phyloP scores from a whole-genome alignment of 2,329 filamentous ascomycete species.

The Fusarium sp. region DNA sequence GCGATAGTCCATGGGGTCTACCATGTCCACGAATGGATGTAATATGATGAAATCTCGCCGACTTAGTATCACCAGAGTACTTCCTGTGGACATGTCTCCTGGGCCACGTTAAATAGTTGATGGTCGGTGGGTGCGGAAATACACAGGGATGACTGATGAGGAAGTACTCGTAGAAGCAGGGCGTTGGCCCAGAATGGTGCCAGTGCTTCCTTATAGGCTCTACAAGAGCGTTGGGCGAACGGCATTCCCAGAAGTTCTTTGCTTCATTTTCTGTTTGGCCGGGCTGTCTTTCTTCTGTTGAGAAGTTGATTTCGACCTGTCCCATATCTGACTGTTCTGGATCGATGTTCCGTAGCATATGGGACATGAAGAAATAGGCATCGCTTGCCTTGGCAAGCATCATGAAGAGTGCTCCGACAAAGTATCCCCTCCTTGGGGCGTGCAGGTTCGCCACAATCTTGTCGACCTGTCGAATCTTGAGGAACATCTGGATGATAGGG shows the following conservation, averaged over 20 bases:
- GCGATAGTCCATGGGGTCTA: too few species aligned
- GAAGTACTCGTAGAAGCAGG: conserved; percentile 34
- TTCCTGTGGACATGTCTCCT: neutral
- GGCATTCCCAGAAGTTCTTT: conserved; percentile 35
- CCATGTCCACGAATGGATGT: accelerated
- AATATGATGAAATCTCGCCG: too few species aligned
- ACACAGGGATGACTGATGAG: neutral
- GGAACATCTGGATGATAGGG: neutral
- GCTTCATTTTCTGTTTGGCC: conserved; percentile 14
- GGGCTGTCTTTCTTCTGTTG: conserved; percentile 4
- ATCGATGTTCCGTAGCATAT: neutral
- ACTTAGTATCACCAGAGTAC: too few species aligned
- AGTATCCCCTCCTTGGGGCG: conserved; percentile 20
- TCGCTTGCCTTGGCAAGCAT: conserved; percentile 29
- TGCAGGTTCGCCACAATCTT: neutral
- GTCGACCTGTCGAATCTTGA: neutral
- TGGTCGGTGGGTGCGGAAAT: neutral
- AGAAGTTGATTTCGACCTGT: conserved; percentile 9
- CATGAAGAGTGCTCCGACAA: conserved; percentile 17
- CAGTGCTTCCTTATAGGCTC: conserved; percentile 1
- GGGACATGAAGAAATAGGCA: neutral
- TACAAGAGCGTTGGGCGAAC: neutral
- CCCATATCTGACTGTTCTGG: neutral
- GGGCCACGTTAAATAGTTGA: conserved; percentile 3
- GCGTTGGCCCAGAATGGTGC: neutral